phyloP scores from a whole-genome alignment of 2,329 filamentous ascomycete species.

The Dactylellina parvicollis region DNA sequence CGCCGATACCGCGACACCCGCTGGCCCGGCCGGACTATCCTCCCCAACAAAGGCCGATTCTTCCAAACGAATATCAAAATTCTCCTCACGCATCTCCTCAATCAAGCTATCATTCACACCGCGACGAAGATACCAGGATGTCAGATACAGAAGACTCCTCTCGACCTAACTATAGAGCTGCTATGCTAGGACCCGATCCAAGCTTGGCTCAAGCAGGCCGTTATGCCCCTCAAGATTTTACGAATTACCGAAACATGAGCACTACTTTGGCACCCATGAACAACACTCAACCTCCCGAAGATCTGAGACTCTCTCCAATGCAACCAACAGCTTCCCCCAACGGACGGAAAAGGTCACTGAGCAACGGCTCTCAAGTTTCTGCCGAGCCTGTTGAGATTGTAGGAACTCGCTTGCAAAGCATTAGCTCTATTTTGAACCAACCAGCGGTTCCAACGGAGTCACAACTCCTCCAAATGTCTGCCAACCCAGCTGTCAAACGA shows the following conservation, averaged over 20 bases:
- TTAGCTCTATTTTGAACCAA: conserved; percentile 46
- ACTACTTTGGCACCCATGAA: conserved; percentile 43
- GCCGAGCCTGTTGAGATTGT: conserved; percentile 27
- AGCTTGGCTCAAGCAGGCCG: conserved; percentile 23
- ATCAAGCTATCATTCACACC: conserved; percentile 23
- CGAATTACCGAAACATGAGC: conserved; percentile 35
- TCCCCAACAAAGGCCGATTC: conserved; percentile 34
- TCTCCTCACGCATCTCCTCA: conserved; percentile 44
- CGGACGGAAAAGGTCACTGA: conserved; percentile 40
- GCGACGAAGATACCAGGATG: conserved; percentile 46
- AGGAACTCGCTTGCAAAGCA: conserved; percentile 36
- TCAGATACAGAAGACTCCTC: conserved; percentile 38
- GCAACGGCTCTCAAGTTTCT: conserved; percentile 36
- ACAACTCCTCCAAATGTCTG: conserved; percentile 41
- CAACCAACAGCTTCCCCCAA: conserved; percentile 30
- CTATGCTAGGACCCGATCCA: conserved; percentile 47
- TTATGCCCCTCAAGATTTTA: conserved; percentile 51
- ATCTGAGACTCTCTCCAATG: conserved; percentile 40
- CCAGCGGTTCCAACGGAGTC: conserved; percentile 34
- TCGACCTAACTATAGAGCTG: conserved; percentile 32
- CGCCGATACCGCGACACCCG: conserved; percentile 41
- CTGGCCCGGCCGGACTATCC: conserved; percentile 38
- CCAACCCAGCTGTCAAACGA: conserved; percentile 33
- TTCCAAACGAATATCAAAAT: conserved; percentile 47
- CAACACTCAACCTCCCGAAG: conserved; percentile 20